Conservation (phyloP, 345 rosid species). For the Populus euphratica region DNA sequence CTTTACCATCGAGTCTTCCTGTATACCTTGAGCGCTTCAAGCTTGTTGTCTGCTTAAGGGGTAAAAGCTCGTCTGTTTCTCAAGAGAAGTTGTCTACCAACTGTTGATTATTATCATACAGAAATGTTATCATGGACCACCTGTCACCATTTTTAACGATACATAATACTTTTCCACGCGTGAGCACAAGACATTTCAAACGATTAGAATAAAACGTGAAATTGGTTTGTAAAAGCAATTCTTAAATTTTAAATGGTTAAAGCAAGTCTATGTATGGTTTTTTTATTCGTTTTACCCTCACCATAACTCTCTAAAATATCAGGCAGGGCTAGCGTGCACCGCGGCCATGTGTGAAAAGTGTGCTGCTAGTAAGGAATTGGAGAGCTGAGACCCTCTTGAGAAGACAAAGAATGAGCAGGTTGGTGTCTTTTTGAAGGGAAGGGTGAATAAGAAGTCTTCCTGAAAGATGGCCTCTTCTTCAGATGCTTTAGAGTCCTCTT, state of each 20-base stretch:
- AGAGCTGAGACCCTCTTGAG: constrained; percentile 44
- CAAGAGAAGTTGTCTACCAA: background rate
- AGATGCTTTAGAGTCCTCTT: constrained; percentile 57
- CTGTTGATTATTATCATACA: too few species aligned
- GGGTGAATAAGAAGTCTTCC: constrained; percentile 38
- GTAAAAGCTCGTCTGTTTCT: too few species aligned
- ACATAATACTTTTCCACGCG: background rate
- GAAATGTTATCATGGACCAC: background rate
- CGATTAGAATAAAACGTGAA: background rate
- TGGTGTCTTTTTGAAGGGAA: constrained; percentile 56
- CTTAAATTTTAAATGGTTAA: too few species aligned
- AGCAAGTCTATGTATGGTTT: background rate
- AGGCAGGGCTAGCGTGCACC: background rate
- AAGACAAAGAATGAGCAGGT: constrained; percentile 59
- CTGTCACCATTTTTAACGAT: background rate
- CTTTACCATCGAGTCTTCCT: background rate
- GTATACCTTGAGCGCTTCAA: too few species aligned
- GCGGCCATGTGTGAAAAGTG: too few species aligned
- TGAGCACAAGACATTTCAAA: background rate
- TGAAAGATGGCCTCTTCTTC: constrained; percentile 72
- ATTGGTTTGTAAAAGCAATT: background rate
- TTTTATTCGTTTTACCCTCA: background rate
- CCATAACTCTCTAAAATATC: background rate
- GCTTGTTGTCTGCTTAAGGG: too few species aligned
- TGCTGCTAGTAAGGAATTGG: constrained; percentile 34